Evolutionary conservation across 106 monocot genomes (phyloP).

Genomic region (Posidonia australis): DNA sequence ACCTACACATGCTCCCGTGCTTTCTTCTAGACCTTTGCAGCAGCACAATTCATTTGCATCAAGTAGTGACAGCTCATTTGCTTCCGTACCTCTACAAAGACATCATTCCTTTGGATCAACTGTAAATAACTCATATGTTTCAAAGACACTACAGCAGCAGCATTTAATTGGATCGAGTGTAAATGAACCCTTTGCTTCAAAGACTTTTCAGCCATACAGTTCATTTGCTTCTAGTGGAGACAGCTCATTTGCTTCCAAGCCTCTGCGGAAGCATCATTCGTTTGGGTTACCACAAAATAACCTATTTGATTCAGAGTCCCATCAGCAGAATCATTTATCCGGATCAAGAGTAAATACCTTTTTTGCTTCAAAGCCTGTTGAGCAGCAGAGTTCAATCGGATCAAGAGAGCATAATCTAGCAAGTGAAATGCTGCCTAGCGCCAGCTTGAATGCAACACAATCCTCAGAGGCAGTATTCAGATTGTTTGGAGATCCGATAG

Average conservation of each 20-base stretch:
- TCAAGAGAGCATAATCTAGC: neutral
- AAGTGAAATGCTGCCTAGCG: neutral
- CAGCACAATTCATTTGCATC: slow-evolving; percentile 21
- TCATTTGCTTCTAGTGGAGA: slow-evolving; percentile 12
- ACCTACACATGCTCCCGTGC: neutral
- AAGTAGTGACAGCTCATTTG: slow-evolving; percentile 1
- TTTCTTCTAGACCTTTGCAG: slow-evolving; percentile 28
- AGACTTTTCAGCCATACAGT: slow-evolving; percentile 28
- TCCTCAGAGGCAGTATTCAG: slow-evolving; percentile 5
- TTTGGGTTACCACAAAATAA: neutral
- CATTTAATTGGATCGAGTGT: neutral
- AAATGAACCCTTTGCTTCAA: slow-evolving; percentile 6
- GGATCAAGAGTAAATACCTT: neutral
- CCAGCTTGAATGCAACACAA: neutral
- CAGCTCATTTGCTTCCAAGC: slow-evolving; percentile 4
- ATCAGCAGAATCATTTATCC: neutral
- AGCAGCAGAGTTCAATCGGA: slow-evolving; percentile 3
- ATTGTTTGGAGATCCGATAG: slow-evolving; percentile 58
- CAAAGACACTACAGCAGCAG: neutral
- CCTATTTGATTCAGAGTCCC: neutral
- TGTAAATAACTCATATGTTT: neutral
- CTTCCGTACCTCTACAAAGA: neutral
- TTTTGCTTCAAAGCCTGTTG: neutral
- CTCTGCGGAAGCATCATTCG: neutral
- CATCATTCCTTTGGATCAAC: neutral